Conservation (phyloP, 306 rosid genomes). For the Adenanthera pavonina region DNA sequence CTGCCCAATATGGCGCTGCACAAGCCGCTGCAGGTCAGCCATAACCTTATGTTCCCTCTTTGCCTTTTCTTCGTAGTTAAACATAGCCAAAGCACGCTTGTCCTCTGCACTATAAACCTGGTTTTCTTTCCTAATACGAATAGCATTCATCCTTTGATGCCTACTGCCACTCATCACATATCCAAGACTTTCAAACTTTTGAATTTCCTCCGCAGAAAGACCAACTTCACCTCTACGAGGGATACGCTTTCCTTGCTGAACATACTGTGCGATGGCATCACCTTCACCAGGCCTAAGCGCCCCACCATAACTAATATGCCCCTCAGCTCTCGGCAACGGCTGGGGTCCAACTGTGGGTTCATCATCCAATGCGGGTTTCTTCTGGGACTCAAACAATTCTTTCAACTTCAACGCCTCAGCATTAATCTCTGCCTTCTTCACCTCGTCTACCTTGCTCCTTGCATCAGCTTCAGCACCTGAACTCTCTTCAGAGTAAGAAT, state of each 20-base stretch:
- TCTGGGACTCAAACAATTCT: constrained; percentile 82
- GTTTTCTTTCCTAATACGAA: constrained; percentile 96
- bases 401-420: constrained; percentile 67
- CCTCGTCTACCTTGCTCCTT: constrained; percentile 51
- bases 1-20: constrained; percentile 94
- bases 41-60: constrained; percentile 96
- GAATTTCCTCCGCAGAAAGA: constrained; percentile 93
- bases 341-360: constrained; percentile 87
- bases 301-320: constrained; percentile 98
- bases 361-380: constrained; percentile 67
- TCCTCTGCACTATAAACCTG: constrained; percentile 99
- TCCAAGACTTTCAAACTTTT: constrained; percentile 82
- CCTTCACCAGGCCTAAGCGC: constrained; percentile 99
- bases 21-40: constrained; percentile 96
- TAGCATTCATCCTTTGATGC: constrained; percentile 99
- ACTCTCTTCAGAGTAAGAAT: constrained; percentile 49
- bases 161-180: constrained; percentile 99
- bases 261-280: constrained; percentile 95
- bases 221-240: constrained; percentile 99
- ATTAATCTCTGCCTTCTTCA: constrained; percentile 43
- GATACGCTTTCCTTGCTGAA: constrained; percentile 98
- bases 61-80: constrained; percentile 91
- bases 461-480: constrained; percentile 56
- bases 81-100: constrained; percentile 96
- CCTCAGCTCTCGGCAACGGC: constrained; percentile 95